A percentile compares a stretch with the other conserved stretches of the same genome.
Evolutionary conservation across 441 rosid species (phyloP).

Genomic region (Pelargonium australe): DNA sequence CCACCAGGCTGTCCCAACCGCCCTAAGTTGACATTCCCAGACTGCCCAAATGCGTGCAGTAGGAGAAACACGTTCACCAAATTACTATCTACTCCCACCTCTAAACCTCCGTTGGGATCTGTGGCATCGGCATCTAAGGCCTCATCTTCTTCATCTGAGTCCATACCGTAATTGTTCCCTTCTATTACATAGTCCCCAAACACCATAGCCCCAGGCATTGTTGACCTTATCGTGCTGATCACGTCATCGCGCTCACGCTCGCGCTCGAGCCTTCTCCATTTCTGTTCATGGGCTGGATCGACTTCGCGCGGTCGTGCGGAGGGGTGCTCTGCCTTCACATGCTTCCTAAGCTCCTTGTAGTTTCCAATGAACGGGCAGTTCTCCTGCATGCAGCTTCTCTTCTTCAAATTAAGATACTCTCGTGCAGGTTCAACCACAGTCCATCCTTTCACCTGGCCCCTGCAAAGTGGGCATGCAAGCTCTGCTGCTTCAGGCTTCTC

Average conservation of each 20-base stretch:
- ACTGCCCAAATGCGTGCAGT: constrained; percentile 20
- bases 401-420: constrained; percentile 60
- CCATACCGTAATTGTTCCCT: constrained; percentile 43
- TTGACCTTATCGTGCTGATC: constrained; percentile 72
- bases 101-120: background rate
- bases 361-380: constrained; percentile 67
- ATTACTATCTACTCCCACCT: constrained; percentile 14
- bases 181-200: constrained; percentile 81
- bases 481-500: constrained; percentile 53
- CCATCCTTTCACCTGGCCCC: constrained; percentile 98
- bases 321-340: constrained; percentile 76
- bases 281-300: constrained; percentile 71
- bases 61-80: constrained; percentile 16
- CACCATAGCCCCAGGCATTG: constrained; percentile 86
- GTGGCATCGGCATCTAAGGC: constrained; percentile 14
- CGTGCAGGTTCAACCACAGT: constrained; percentile 90
- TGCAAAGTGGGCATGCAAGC: constrained; percentile 87
- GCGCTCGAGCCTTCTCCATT: constrained; percentile 74
- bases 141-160: constrained; percentile 25
- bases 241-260: constrained; percentile 72
- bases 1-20: constrained; percentile 9
- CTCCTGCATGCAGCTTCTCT: constrained; percentile 92
- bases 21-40: constrained; percentile 9
- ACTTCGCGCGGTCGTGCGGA: constrained; percentile 69
- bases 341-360: constrained; percentile 87